Evolutionary conservation across 2,329 filamentous ascomycete genomes (phyloP).

Genomic region (Monosporascus sp.): DNA sequence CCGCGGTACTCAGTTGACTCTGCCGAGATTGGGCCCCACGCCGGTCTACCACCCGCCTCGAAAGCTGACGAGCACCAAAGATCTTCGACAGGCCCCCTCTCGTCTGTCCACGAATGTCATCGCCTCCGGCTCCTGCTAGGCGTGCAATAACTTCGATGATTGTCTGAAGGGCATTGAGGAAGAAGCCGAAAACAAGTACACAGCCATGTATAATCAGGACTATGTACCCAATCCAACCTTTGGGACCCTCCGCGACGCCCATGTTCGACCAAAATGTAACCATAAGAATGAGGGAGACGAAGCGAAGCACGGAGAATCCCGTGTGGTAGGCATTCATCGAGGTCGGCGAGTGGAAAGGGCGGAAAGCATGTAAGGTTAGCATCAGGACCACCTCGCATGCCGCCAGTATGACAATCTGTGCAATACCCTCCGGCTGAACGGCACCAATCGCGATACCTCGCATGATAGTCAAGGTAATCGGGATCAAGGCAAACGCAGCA

Average conservation of each 20-base stretch:
- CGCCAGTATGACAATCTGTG: constrained; percentile 84
- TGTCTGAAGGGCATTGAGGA: constrained; percentile 86
- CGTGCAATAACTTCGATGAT: constrained; percentile 83
- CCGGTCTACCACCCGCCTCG: constrained; percentile 62
- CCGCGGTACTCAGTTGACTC: constrained; percentile 77
- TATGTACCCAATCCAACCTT: constrained; percentile 92
- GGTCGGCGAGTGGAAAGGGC: constrained; percentile 82
- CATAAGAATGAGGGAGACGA: constrained; percentile 70
- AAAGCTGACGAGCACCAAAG: constrained; percentile 86
- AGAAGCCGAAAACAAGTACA: constrained; percentile 85
- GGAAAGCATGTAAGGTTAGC: constrained; percentile 81
- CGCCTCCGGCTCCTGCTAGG: constrained; percentile 74
- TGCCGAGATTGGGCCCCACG: constrained; percentile 59
- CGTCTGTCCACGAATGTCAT: constrained; percentile 62
- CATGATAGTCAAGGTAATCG: constrained; percentile 76
- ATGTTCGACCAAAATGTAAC: constrained; percentile 81
- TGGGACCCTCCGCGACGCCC: constrained; percentile 69
- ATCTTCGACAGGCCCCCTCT: constrained; percentile 84
- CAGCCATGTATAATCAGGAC: constrained; percentile 81
- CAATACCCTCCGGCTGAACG: constrained; percentile 86
- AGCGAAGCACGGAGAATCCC: constrained; percentile 72
- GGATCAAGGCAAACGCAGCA: constrained; percentile 82
- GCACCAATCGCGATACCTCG: constrained; percentile 88
- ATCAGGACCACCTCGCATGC: constrained; percentile 92
- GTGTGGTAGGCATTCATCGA: constrained; percentile 98